Percentiles rank a stretch among this genome's conserved stretches.
Conservation (phyloP, 2,329 filamentous ascomycete species). For the Penicillium sp. region DNA sequence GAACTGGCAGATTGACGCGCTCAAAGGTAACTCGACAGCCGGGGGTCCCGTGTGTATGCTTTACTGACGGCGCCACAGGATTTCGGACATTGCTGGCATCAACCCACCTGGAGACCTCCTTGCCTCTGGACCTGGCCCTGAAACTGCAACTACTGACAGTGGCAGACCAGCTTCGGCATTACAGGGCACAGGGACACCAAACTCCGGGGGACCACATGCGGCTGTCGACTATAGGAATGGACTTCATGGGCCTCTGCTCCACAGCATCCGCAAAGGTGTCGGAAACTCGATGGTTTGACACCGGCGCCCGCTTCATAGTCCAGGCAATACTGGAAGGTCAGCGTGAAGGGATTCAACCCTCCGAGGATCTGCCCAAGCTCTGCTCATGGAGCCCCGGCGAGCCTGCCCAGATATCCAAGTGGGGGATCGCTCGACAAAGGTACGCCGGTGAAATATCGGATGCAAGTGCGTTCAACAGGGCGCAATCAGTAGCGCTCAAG, state of each 20-base stretch:
- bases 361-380: conserved; percentile 42
- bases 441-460: conserved; percentile 22
- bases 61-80: background rate
- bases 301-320: conserved; percentile 51
- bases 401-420: conserved; percentile 37
- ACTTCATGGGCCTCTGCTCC: conserved; percentile 52
- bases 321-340: conserved; percentile 52
- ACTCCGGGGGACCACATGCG: conserved; percentile 23
- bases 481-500: conserved; percentile 18
- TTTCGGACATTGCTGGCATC: background rate
- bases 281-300: conserved; percentile 45
- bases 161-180: conserved; percentile 45
- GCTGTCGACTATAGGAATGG: conserved; percentile 46
- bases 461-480: conserved; percentile 14
- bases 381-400: conserved; percentile 47
- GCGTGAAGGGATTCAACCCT: conserved; percentile 38
- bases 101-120: conserved; percentile 35
- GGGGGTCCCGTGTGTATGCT: background rate
- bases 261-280: conserved; percentile 31
- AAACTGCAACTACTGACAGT: conserved; percentile 53
- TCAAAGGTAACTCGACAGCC: conserved; percentile 25
- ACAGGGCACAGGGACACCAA: conserved; percentile 18
- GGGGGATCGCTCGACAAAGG: conserved; percentile 26
- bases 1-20: conserved; percentile 23
- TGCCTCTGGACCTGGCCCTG: conserved; percentile 45